Evolutionary conservation across 768 basidiomycete species (phyloP).

Genomic region (Mycena rebaudengoi): DNA sequence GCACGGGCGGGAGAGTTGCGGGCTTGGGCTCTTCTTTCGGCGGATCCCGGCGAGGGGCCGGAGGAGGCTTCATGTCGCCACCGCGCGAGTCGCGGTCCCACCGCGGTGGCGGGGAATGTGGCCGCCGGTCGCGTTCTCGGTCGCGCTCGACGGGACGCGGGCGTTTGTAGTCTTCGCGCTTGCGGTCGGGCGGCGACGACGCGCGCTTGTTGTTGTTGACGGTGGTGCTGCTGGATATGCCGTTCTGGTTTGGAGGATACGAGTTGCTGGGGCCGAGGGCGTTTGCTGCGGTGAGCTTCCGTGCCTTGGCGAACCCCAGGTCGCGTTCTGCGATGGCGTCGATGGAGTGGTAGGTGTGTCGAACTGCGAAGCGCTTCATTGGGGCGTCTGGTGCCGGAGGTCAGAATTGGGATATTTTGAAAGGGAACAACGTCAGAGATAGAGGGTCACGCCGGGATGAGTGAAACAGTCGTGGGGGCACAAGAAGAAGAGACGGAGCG

Average conservation of each 20-base stretch:
- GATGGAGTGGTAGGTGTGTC: conserved; percentile 82
- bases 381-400: conserved; percentile 76
- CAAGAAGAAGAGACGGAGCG: neutral
- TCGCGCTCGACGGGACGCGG: conserved; percentile 37
- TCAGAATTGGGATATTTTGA: neutral
- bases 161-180: conserved; percentile 47
- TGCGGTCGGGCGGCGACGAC: conserved; percentile 45
- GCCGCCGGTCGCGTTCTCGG: conserved; percentile 49
- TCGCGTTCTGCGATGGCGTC: conserved; percentile 92
- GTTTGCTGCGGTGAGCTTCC: conserved; percentile 38
- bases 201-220: conserved; percentile 37
- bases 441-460: neutral
- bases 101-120: conserved; percentile 54
- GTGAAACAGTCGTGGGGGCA: neutral
- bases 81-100: conserved; percentile 63
- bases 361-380: conserved; percentile 90
- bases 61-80: conserved; percentile 24
- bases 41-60: conserved; percentile 26
- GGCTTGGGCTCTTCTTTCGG: conserved; percentile 54
- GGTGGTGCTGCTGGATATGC: neutral
- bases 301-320: conserved; percentile 77
- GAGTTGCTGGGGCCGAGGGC: neutral
- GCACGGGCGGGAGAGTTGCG: conserved; percentile 58
- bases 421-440: neutral
- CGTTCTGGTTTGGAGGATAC: neutral